Percentiles rank a stretch among this genome's conserved stretches.
These are phyloP conservation scores for Carex myosuroides DNA, from an alignment of 176 grass and related monocot species.

Conservation along the genomic window DNA sequence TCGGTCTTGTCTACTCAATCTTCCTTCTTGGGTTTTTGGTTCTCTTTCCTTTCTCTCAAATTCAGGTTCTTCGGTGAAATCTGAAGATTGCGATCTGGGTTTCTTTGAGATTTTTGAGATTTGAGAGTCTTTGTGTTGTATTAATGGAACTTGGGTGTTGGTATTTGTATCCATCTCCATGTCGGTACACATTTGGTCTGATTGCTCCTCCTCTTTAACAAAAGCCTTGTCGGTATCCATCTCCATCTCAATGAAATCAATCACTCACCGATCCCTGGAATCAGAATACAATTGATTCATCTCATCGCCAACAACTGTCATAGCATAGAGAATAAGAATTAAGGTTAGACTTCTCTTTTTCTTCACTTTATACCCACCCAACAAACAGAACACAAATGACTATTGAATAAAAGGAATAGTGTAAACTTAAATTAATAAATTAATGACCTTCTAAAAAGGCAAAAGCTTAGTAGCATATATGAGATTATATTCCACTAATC, in stretches of 20 bases:
- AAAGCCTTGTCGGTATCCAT: conserved; percentile 33
- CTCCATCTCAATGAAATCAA: conserved; percentile 40
- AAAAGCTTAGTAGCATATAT: background rate
- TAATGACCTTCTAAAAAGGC: background rate
- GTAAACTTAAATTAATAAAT: background rate
- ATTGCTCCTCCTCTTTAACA: conserved; percentile 21
- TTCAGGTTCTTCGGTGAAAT: conserved; percentile 51
- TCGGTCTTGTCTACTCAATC: conserved; percentile 62
- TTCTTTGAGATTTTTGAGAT: conserved; percentile 44
- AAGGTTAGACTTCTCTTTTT: conserved; percentile 6
- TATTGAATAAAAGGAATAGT: conserved; percentile 16
- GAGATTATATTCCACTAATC: background rate
- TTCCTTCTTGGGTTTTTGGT: conserved; percentile 56
- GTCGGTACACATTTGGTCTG: conserved; percentile 2
- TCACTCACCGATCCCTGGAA: conserved; percentile 30
- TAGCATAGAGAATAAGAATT: conserved; percentile 6
- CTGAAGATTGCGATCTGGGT: conserved; percentile 45
- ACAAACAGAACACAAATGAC: conserved; percentile 3
- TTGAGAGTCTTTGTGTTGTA: conserved; percentile 33
- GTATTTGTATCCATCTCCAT: conserved; percentile 39
- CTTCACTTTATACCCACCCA: background rate
- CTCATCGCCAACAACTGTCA: conserved; percentile 10
- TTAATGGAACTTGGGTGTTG: conserved; percentile 39
- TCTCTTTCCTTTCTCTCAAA: conserved; percentile 34
- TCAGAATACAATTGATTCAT: conserved; percentile 29